Base-by-base conservation (phyloP, 106 monocot genomes). In the Ottelia alismoides region DNA sequence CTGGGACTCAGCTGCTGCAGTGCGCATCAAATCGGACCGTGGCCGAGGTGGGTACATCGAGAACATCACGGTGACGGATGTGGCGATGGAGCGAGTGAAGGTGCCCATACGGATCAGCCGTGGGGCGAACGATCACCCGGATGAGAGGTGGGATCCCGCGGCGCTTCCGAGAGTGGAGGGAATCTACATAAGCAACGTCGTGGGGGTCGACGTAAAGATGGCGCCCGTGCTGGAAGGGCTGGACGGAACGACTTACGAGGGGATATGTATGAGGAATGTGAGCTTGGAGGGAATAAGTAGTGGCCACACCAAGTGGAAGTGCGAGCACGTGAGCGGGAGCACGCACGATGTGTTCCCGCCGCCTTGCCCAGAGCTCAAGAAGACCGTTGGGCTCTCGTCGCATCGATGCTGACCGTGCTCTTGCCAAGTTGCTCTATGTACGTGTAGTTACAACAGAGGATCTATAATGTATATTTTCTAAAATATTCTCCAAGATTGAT, bases 21-120 rank as follows among this genome's bases (percentile, higher is more conserved):
- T 93, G 4, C 44, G 83, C 48, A 17, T 93, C 20, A 93, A 93
- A 62, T 80, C 87, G 1, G 92, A 93, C 51, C 49, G 55, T 62
- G 92, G 92, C 2, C 27, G 92, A 31, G 92, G 92, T 5, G 92
- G 92, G 3, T 93, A 84, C 70, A 67, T 93, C 46, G 62, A 62
- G 10, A 93, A 93, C 54, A 65, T 93, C n/a, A 84, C 83, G 0
- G 49, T 88, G 14, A 57, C 32, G 7, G 67, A 81, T 35, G 64
- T 84, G 10, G 66, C 17, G 29, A 84, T 88, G 77, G 80, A 81
- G 60, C 65, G 78, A 40, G 80, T 93, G 1, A 93, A 76, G 55
- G 56, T 88, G 19, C 93, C 93, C 0, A 73, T 93, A 54, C 55
- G 80, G 50, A 84, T 93, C 56, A 93, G 87, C 51, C 31, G 72